Evolutionary conservation across 1,284 basidiomycete genomes (phyloP).

Genomic region (Cutaneotrichosporon dermatis): DNA sequence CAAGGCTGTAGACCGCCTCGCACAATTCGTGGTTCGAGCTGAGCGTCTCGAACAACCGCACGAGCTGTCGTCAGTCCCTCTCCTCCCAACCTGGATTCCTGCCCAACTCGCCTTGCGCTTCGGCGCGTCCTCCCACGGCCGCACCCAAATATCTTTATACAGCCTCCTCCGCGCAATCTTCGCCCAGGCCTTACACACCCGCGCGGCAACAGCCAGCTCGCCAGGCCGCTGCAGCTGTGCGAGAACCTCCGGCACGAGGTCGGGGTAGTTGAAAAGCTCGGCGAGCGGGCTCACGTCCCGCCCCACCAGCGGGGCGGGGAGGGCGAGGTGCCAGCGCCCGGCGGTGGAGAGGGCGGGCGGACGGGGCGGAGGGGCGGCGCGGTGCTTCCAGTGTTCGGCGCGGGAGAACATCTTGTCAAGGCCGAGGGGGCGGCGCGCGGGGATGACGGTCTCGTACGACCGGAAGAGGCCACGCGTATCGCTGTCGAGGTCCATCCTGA

Average conservation of each 20-base stretch:
- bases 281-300: constrained; percentile 26
- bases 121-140: constrained; percentile 43
- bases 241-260: constrained; percentile 36
- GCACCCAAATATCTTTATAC: constrained; percentile 44
- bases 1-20: constrained; percentile 34
- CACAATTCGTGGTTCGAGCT: constrained; percentile 30
- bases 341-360: constrained; percentile 27
- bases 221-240: constrained; percentile 33
- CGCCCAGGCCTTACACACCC: constrained; percentile 33
- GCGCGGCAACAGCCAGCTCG: constrained; percentile 32
- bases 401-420: constrained; percentile 40
- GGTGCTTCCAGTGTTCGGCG: constrained; percentile 14
- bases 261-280: constrained; percentile 32
- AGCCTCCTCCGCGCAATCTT: constrained; percentile 29
- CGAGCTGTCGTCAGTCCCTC: constrained; percentile 25
- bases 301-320: constrained; percentile 22
- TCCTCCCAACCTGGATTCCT: too few species aligned
- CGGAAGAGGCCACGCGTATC: constrained; percentile 15
- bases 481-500: constrained; percentile 4
- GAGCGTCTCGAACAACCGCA: constrained; percentile 38
- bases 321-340: constrained; percentile 20
- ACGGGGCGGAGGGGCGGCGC: constrained; percentile 11
- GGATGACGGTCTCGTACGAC: constrained; percentile 29
- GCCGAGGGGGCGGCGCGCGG: constrained; percentile 25
- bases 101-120: constrained; percentile 19